Evolutionary conservation across 192 early-diverging fungal species (phyloP).

Genomic region (Coemansia sp.): DNA sequence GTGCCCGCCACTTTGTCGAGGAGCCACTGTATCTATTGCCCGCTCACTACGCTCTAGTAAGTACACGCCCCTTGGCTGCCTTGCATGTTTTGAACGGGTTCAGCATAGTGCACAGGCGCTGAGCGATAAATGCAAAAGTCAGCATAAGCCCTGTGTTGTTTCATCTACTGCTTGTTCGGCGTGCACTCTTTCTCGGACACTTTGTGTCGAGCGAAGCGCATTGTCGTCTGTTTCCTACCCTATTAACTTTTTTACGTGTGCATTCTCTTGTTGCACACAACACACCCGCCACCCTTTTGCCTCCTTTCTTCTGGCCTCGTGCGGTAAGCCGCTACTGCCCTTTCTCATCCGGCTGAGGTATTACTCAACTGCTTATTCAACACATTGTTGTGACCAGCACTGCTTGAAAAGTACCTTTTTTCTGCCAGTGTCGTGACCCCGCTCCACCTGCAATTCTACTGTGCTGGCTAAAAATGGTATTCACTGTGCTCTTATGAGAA

Average conservation of each 20-base stretch:
- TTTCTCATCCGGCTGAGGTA: not conserved
- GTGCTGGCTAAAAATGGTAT: too few species aligned
- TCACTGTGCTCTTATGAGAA: too few species aligned
- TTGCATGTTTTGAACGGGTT: not conserved
- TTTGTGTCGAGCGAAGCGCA: not conserved
- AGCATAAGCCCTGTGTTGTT: not conserved
- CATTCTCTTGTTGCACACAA: not conserved
- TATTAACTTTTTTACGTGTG: conserved; percentile 7
- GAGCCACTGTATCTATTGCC: conserved; percentile 48
- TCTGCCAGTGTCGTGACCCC: not conserved
- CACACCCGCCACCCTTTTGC: conserved; percentile 1
- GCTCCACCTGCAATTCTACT: too few species aligned
- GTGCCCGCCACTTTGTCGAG: conserved; percentile 46
- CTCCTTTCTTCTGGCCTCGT: not conserved
- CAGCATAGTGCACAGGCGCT: not conserved
- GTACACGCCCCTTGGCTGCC: not conserved
- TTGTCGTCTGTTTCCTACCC: not conserved
- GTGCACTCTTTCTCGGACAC: conserved; percentile 1
- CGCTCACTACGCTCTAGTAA: conserved; percentile 45
- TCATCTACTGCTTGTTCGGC: conserved; percentile 1
- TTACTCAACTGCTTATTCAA: conserved; percentile 8
- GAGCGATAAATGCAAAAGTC: not conserved
- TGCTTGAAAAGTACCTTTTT: not conserved
- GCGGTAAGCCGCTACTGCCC: not conserved
- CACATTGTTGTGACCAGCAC: not conserved